These are phyloP conservation scores for Jacaranda copaia DNA, from an alignment of 257 asterid species.

Conservation along the genomic window DNA sequence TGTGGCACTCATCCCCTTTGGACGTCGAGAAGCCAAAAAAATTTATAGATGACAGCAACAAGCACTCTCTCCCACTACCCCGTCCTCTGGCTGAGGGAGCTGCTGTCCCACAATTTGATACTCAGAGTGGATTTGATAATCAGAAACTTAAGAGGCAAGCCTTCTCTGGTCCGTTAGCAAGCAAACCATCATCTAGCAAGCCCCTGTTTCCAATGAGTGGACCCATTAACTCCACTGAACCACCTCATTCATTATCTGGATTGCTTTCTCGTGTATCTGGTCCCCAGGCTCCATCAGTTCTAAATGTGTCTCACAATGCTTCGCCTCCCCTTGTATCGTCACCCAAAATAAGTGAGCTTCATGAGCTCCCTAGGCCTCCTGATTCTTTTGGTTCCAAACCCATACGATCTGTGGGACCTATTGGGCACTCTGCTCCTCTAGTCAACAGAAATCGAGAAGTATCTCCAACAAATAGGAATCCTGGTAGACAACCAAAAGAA, in stretches of 20 bases:
- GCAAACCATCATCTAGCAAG: slow-evolving; percentile 74
- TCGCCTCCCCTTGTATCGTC: slow-evolving; percentile 77
- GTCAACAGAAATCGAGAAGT: slow-evolving; percentile 61
- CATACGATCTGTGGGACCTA: slow-evolving; percentile 44
- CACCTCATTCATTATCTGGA: slow-evolving; percentile 58
- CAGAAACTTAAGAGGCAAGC: slow-evolving; percentile 63
- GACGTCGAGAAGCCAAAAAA: slow-evolving; percentile 67
- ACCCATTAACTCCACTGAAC: slow-evolving; percentile 59
- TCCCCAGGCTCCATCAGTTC: slow-evolving; percentile 53
- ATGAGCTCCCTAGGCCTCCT: slow-evolving; percentile 99
- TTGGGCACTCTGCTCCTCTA: slow-evolving; percentile 91
- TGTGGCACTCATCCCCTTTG: slow-evolving; percentile 89
- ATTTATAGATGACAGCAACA: slow-evolving; percentile 51
- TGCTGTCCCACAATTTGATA: slow-evolving; percentile 54
- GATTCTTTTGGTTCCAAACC: slow-evolving; percentile 64
- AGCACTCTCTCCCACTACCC: slow-evolving; percentile 76
- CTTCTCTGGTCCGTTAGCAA: slow-evolving; percentile 84
- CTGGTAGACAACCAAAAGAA: slow-evolving; percentile 49
- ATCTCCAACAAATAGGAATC: slow-evolving; percentile 69
- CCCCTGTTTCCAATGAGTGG: slow-evolving; percentile 60
- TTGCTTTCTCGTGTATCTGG: slow-evolving; percentile 51
- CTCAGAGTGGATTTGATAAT: slow-evolving; percentile 56
- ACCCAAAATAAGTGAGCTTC: slow-evolving; percentile 89
- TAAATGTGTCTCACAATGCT: slow-evolving; percentile 57
- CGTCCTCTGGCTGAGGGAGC: slow-evolving; percentile 67